Evolutionary conservation across 2,329 filamentous ascomycete genomes (phyloP).

Genomic region (Fusarium heterosporum): DNA sequence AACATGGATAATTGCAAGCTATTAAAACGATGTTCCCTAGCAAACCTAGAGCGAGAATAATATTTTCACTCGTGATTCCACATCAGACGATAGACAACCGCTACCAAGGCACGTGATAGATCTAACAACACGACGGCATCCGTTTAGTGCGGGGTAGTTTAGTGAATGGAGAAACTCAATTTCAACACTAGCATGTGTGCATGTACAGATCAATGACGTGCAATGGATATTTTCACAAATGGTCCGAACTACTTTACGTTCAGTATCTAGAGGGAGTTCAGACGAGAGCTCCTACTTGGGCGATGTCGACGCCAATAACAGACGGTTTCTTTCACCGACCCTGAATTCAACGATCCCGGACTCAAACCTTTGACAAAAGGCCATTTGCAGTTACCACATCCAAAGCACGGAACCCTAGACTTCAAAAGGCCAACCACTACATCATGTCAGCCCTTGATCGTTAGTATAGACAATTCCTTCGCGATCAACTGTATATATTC

Average conservation of each 20-base stretch:
- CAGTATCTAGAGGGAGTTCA: neutral
- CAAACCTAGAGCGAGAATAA: too few species aligned
- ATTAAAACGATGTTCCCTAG: too few species aligned
- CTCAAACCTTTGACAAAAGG: neutral
- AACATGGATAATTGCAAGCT: too few species aligned
- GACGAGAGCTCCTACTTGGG: conserved; percentile 14
- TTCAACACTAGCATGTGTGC: too few species aligned
- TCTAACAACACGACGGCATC: too few species aligned
- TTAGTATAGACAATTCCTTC: neutral
- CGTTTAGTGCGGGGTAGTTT: too few species aligned
- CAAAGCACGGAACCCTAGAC: neutral
- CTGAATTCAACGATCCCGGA: conserved; percentile 7
- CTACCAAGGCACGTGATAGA: too few species aligned
- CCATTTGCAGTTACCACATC: neutral
- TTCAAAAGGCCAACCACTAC: conserved; percentile 5
- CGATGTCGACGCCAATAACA: conserved; percentile 1
- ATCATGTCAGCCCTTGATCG: neutral
- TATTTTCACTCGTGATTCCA: too few species aligned
- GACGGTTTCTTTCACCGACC: conserved; percentile 8
- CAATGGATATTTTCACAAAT: too few species aligned
- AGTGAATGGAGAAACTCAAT: too few species aligned
- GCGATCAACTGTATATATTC: conserved; percentile 9
- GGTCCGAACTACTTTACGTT: conserved; percentile 23
- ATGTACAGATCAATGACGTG: too few species aligned
- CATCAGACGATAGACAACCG: too few species aligned